Conservation (phyloP, 2,329 filamentous ascomycete species). For the Gnomoniopsis smithogilvyi region DNA sequence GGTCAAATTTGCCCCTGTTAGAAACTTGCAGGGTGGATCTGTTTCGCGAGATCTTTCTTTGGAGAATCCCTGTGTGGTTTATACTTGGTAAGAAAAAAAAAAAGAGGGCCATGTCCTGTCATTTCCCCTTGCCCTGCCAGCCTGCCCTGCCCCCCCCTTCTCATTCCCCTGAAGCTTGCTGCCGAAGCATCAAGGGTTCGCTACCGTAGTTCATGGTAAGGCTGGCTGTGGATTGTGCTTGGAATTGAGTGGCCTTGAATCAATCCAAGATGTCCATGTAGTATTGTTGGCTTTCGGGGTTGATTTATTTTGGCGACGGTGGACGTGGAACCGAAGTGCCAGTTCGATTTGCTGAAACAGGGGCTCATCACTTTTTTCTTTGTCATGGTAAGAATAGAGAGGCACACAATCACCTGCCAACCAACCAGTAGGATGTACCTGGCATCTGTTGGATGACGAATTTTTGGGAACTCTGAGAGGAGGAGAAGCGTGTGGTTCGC, state of each 20-base stretch:
- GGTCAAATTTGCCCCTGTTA: constrained; percentile 18
- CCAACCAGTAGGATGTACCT: not conserved
- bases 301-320: constrained; percentile 6
- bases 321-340: not conserved
- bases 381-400: not conserved
- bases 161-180: constrained; percentile 16
- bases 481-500: not conserved
- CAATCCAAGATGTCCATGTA: not conserved
- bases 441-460: constrained; percentile 1
- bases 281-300: not conserved
- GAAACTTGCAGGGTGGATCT: constrained; percentile 16
- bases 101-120: constrained; percentile 11
- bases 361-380: not conserved
- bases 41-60: constrained; percentile 18
- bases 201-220: constrained; percentile 10
- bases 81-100: not conserved
- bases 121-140: too few species aligned
- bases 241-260: not conserved
- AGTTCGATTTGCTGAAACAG: constrained; percentile 15
- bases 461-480: not conserved
- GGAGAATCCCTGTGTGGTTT: constrained; percentile 16
- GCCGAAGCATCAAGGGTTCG: constrained; percentile 8
- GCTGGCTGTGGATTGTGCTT: not conserved
- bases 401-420: too few species aligned
- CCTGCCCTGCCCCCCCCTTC: constrained; percentile 4